Percentiles rank a stretch among this genome's conserved stretches.
Conservation (phyloP, 176 grass and related monocot genomes). For the Aegilops longissima region DNA sequence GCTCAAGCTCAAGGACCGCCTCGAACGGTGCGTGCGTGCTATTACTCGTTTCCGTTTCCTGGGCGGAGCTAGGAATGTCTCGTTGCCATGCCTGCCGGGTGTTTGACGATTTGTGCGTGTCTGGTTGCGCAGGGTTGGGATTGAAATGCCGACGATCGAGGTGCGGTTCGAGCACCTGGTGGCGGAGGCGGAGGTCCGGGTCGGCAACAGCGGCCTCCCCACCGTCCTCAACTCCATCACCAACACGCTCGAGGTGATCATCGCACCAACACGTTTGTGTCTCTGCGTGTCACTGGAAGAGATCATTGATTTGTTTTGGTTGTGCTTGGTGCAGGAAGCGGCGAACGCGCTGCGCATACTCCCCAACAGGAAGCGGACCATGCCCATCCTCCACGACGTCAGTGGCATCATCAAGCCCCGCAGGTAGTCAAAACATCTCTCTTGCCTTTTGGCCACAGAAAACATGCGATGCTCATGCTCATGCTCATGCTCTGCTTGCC, state of each 20-base stretch:
- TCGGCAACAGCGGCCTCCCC: conserved; percentile 86
- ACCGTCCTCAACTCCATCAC: conserved; percentile 72
- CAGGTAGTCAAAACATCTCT: conserved; percentile 40
- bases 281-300: not conserved
- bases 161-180: conserved; percentile 75
- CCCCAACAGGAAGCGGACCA: conserved; percentile 62
- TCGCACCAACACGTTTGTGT: not conserved
- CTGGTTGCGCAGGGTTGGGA: conserved; percentile 63
- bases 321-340: conserved; percentile 38
- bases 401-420: conserved; percentile 90
- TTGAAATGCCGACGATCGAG: conserved; percentile 83
- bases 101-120: conserved; percentile 26
- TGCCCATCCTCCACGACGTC: conserved; percentile 83
- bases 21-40: conserved; percentile 48
- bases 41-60: not conserved
- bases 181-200: conserved; percentile 60
- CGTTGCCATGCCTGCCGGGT: not conserved
- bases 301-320: not conserved
- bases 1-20: conserved; percentile 86
- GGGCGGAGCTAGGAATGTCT: not conserved
- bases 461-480: conserved; percentile 1
- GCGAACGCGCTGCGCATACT: conserved; percentile 68
- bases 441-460: not conserved
- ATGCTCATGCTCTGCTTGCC: not conserved
- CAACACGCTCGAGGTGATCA: conserved; percentile 75